A percentile compares a stretch with the other conserved stretches of the same genome.
Evolutionary conservation across 768 basidiomycete species (phyloP).

Genomic region (Auriscalpium microsporum): DNA sequence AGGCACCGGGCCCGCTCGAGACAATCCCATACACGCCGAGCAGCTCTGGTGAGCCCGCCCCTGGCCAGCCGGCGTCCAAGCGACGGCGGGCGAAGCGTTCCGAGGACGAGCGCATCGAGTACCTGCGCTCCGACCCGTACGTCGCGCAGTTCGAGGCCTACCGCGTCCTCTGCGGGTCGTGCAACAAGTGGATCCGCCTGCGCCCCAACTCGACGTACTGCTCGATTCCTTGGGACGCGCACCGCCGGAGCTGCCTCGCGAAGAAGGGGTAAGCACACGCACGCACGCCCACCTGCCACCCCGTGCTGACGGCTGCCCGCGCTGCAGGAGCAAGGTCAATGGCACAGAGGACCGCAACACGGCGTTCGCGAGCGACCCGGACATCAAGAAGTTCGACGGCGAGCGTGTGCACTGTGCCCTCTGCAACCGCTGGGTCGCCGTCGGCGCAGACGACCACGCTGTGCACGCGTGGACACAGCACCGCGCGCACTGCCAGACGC

Average conservation of each 20-base stretch:
- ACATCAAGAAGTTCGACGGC: conserved; percentile 67
- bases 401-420: conserved; percentile 62
- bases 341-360: conserved; percentile 54
- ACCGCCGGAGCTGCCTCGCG: conserved; percentile 72
- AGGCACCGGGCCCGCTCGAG: background rate
- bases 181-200: conserved; percentile 82
- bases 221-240: conserved; percentile 84
- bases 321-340: conserved; percentile 19
- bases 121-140: conserved; percentile 60
- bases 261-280: conserved; percentile 55
- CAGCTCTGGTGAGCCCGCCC: background rate
- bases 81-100: conserved; percentile 68
- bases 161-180: conserved; percentile 68
- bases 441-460: conserved; percentile 57
- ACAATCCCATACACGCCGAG: background rate
- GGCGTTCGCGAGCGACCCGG: conserved; percentile 53
- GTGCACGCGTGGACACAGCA: conserved; percentile 62
- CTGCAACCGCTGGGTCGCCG: conserved; percentile 61
- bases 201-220: conserved; percentile 82
- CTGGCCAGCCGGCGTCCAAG: conserved; percentile 27
- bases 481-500: conserved; percentile 44
- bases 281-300: background rate
- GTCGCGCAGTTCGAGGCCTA: conserved; percentile 78
- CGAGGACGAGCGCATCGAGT: conserved; percentile 69
- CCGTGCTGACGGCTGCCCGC: background rate